Percentiles rank a stretch among this genome's conserved stretches.
Evolutionary conservation across 805 yeast genomes (phyloP).

Genomic region (Zygoascus bituminiphila): DNA sequence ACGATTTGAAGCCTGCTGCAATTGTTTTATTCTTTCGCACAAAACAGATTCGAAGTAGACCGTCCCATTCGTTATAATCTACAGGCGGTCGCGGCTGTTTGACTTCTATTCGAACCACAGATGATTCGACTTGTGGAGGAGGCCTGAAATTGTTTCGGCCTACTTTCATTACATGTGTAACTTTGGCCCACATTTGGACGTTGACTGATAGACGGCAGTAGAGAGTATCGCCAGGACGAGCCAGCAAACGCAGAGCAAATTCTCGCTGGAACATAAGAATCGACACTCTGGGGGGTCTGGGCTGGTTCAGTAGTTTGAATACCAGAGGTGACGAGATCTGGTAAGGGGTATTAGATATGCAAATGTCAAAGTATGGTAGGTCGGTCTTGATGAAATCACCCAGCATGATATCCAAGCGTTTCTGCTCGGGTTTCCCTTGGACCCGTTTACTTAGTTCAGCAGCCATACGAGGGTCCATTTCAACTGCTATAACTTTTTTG

Average conservation of each 20-base stretch:
- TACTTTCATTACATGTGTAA: slow-evolving; percentile 96
- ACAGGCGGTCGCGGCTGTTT: slow-evolving; percentile 90
- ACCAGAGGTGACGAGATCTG: slow-evolving; percentile 96
- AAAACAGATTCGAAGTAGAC: slow-evolving; percentile 80
- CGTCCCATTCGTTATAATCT: slow-evolving; percentile 96
- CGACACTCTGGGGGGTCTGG: slow-evolving; percentile 89
- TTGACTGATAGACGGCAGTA: slow-evolving; percentile 93
- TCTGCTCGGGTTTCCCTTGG: slow-evolving; percentile 90
- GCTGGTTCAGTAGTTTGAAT: slow-evolving; percentile 82
- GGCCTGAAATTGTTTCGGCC: slow-evolving; percentile 96
- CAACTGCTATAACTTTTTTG: slow-evolving; percentile 88
- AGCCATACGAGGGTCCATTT: slow-evolving; percentile 99
- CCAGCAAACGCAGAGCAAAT: slow-evolving; percentile 85
- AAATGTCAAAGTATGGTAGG: slow-evolving; percentile 87
- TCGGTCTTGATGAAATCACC: slow-evolving; percentile 97
- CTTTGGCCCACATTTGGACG: slow-evolving; percentile 99
- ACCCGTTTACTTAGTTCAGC: slow-evolving; percentile 97
- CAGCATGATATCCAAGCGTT: slow-evolving; percentile 79
- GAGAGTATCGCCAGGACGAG: slow-evolving; percentile 91
- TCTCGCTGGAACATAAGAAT: slow-evolving; percentile 97
- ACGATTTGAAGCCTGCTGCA: slow-evolving; percentile 83
- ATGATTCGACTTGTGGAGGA: slow-evolving; percentile 96
- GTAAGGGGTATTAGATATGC: slow-evolving; percentile 95
- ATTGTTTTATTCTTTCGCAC: slow-evolving; percentile 90
- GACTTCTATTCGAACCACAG: slow-evolving; percentile 89